These are phyloP conservation scores for Curvularia spicifera DNA, from an alignment of 2,329 filamentous ascomycete genomes.

Conservation along the genomic window DNA sequence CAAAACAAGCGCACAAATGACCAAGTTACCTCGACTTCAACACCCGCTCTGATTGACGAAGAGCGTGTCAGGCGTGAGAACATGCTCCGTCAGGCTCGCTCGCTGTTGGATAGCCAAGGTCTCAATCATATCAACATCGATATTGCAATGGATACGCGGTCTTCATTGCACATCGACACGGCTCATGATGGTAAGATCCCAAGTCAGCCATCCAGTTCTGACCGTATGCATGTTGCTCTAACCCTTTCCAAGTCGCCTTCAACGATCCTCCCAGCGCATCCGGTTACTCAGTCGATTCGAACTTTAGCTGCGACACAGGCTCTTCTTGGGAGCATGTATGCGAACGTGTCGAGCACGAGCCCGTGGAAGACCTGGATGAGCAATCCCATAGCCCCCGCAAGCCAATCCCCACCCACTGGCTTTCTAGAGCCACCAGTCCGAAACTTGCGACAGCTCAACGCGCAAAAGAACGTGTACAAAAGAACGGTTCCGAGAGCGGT, in stretches of 20 bases:
- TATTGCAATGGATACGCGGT: conserved; percentile 28
- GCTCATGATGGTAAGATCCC: conserved; percentile 39
- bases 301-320: conserved; percentile 11
- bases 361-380: neutral
- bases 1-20: conserved; percentile 5
- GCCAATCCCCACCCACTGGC: conserved; percentile 38
- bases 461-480: conserved; percentile 29
- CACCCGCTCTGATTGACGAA: conserved; percentile 26
- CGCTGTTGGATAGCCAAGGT: conserved; percentile 22
- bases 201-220: conserved; percentile 32
- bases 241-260: conserved; percentile 21
- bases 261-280: conserved; percentile 7
- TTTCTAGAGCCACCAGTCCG: conserved; percentile 20
- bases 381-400: conserved; percentile 32
- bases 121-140: conserved; percentile 32
- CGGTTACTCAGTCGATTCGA: conserved; percentile 3
- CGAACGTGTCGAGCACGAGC: conserved; percentile 4
- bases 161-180: conserved; percentile 30
- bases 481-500: conserved; percentile 21
- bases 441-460: conserved; percentile 33
- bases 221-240: conserved; percentile 22
- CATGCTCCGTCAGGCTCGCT: conserved; percentile 9
- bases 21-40: conserved; percentile 27
- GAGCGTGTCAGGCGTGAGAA: neutral
- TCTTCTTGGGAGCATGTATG: conserved; percentile 13